These are phyloP conservation scores for Talaromyces sp. DNA, from an alignment of 2,329 filamentous ascomycete genomes.

Conservation along the genomic window DNA sequence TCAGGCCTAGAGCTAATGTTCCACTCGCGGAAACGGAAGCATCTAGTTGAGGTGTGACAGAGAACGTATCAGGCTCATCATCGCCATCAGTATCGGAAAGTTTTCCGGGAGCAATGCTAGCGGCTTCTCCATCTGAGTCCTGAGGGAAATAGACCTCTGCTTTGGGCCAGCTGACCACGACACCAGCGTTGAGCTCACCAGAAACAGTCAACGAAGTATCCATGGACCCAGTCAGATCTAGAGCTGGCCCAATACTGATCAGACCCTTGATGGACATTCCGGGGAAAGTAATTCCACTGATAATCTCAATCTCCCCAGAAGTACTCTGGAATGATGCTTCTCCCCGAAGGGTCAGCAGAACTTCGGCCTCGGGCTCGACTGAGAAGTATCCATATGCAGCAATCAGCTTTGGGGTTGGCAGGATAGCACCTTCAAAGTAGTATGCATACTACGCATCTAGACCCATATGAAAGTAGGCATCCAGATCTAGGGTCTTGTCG, in stretches of 20 bases:
- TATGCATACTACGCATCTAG: constrained; percentile 7
- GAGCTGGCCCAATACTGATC: constrained; percentile 9
- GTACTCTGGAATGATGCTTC: constrained; percentile 1
- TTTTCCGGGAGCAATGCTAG: not conserved
- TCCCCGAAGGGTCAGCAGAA: constrained; percentile 6
- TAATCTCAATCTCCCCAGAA: not conserved
- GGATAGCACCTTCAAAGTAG: constrained; percentile 12
- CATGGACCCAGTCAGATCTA: constrained; percentile 1
- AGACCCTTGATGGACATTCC: constrained; percentile 8
- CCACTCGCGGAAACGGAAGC: too few species aligned
- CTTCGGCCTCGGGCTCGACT: constrained; percentile 3
- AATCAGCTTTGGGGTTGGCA: constrained; percentile 5
- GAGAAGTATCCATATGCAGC: constrained; percentile 10
- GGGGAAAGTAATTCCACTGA: constrained; percentile 5
- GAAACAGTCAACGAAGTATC: constrained; percentile 1
- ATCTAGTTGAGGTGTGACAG: too few species aligned
- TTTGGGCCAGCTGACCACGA: not conserved
- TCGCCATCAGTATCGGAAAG: too few species aligned
- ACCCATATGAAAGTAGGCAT: constrained; percentile 2
- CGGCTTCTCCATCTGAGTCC: not conserved
- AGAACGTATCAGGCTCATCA: too few species aligned
- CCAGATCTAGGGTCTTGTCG: not conserved
- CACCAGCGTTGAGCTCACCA: constrained; percentile 8
- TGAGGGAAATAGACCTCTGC: constrained; percentile 12
- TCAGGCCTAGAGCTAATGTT: too few species aligned